A percentile compares a stretch with the other conserved stretches of the same genome.
phyloP scores from a whole-genome alignment of 1,139 yeast genomes.

The Geotrichum carabidarum region DNA sequence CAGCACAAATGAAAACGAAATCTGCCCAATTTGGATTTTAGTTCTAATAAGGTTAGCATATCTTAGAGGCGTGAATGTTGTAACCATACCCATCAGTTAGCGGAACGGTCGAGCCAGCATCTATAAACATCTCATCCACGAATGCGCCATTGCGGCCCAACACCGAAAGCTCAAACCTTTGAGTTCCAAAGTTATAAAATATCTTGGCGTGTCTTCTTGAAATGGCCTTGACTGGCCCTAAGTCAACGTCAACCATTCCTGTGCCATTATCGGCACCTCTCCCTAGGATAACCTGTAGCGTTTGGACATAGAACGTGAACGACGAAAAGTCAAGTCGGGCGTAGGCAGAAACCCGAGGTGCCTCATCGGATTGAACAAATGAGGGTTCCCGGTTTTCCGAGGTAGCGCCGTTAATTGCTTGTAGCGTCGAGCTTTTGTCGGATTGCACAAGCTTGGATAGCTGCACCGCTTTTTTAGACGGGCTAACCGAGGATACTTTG shows the following conservation, averaged over 20 bases:
- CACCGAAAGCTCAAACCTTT: conserved; percentile 81
- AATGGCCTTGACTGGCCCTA: conserved; percentile 86
- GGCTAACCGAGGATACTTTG: conserved; percentile 1
- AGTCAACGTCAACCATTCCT: conserved; percentile 71
- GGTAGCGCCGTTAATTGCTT: conserved; percentile 16
- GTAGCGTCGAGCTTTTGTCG: conserved; percentile 17
- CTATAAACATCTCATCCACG: conserved; percentile 83
- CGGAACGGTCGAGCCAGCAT: conserved; percentile 84
- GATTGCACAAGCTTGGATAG: not conserved
- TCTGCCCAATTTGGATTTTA: conserved; percentile 87
- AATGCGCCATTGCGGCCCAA: conserved; percentile 95
- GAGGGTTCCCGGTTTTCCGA: conserved; percentile 1
- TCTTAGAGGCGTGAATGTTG: not conserved
- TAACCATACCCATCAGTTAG: conserved; percentile 48
- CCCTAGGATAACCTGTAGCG: conserved; percentile 87
- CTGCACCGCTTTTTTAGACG: not conserved
- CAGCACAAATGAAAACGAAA: conserved; percentile 76
- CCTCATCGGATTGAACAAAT: conserved; percentile 1
- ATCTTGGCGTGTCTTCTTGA: conserved; percentile 91
- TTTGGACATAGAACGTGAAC: conserved; percentile 90
- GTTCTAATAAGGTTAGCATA: conserved; percentile 42
- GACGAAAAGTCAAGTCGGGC: conserved; percentile 91
- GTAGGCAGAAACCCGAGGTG: conserved; percentile 60
- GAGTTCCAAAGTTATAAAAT: conserved; percentile 91
- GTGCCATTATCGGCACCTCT: conserved; percentile 68